Evolutionary conservation across 2,329 filamentous ascomycete species (phyloP).

Genomic region (Zalaria sp.): DNA sequence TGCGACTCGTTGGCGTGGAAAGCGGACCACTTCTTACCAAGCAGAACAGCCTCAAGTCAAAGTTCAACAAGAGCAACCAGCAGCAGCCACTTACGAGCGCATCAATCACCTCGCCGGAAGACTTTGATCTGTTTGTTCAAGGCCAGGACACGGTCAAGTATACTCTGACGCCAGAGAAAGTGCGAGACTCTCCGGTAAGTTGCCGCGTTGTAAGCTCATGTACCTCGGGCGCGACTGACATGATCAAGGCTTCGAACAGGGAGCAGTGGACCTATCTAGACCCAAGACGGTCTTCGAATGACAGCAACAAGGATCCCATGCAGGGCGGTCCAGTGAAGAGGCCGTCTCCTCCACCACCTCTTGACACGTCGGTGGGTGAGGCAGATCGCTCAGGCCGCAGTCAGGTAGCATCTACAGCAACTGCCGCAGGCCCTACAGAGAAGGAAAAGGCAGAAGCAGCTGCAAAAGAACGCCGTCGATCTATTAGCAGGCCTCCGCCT

Average conservation of each 20-base stretch:
- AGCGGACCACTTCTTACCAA: not conserved
- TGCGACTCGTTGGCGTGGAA: not conserved
- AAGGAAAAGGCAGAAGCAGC: constrained; percentile 6
- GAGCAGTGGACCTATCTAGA: not conserved
- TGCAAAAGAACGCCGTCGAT: constrained; percentile 10
- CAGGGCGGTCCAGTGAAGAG: not conserved
- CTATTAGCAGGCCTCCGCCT: constrained; percentile 15
- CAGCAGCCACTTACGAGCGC: constrained; percentile 4
- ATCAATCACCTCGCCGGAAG: constrained; percentile 12
- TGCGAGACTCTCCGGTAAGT: constrained; percentile 31
- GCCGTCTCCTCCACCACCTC: not conserved
- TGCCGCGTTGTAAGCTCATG: not conserved
- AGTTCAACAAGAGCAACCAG: not conserved
- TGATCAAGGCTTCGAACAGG: not conserved
- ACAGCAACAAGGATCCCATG: not conserved
- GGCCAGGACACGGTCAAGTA: constrained; percentile 35
- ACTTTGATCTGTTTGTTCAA: constrained; percentile 34
- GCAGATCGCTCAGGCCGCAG: not conserved
- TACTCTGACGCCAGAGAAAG: constrained; percentile 32
- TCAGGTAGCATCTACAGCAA: not conserved
- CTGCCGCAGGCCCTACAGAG: not conserved
- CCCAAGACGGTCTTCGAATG: not conserved
- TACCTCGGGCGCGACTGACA: not conserved
- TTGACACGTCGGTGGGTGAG: not conserved
- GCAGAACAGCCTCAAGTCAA: not conserved